phyloP scores from a whole-genome alignment of 2,329 filamentous ascomycete genomes.

The Biscogniauxia marginata region DNA sequence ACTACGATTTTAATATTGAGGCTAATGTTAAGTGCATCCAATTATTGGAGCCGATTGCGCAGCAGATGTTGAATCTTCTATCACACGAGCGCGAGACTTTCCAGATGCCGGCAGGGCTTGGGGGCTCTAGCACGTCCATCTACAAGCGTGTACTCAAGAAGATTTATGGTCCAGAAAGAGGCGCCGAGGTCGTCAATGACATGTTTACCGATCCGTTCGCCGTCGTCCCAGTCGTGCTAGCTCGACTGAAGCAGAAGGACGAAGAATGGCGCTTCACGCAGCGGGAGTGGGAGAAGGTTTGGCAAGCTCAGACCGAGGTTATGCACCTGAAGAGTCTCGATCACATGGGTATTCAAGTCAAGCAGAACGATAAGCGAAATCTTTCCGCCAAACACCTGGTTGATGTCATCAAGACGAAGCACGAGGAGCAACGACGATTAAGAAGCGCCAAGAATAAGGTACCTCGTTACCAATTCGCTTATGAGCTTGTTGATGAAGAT shows the following conservation, averaged over 20 bases:
- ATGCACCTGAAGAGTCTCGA: slow-evolving; percentile 97
- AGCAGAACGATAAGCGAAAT: slow-evolving; percentile 85
- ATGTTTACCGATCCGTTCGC: slow-evolving; percentile 81
- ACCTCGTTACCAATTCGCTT: slow-evolving; percentile 71
- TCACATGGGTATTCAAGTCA: slow-evolving; percentile 90
- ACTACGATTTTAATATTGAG: slow-evolving; percentile 98
- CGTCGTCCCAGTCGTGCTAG: slow-evolving; percentile 84
- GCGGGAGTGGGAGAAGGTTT: slow-evolving; percentile 98
- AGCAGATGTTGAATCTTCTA: slow-evolving; percentile 80
- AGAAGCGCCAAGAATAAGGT: slow-evolving; percentile 61
- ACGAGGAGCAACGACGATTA: slow-evolving; percentile 82
- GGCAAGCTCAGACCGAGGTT: slow-evolving; percentile 91
- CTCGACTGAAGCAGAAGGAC: slow-evolving; percentile 89
- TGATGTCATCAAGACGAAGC: slow-evolving; percentile 86
- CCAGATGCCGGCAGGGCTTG: slow-evolving; percentile 77
- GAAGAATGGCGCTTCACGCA: slow-evolving; percentile 97
- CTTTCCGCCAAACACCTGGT: slow-evolving; percentile 88
- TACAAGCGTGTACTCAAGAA: slow-evolving; percentile 98
- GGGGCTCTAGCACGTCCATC: slow-evolving; percentile 92
- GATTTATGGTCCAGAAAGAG: slow-evolving; percentile 83
- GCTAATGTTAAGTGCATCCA: slow-evolving; percentile 93
- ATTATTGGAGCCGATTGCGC: slow-evolving; percentile 88
- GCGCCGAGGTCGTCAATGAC: slow-evolving; percentile 80
- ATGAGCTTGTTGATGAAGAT: slow-evolving; percentile 69
- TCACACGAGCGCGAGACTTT: slow-evolving; percentile 71